Evolutionary conservation across 2,329 filamentous ascomycete species (phyloP).

Genomic region (Waltergamsia citrina): DNA sequence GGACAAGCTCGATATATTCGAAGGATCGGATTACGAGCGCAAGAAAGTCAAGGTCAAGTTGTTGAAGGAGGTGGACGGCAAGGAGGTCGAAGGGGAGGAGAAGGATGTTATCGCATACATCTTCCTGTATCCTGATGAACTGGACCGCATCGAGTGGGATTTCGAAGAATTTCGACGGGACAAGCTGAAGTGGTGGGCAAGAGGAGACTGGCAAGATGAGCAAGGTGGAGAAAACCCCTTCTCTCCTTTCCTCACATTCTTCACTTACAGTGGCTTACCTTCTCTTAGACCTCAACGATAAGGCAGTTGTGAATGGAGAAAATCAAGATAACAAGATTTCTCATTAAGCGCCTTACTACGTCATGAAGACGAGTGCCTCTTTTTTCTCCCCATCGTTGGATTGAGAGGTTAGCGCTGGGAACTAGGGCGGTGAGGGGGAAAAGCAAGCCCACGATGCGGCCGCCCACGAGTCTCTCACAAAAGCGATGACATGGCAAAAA

Average conservation of each 20-base stretch:
- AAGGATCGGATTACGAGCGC: slow-evolving; percentile 65
- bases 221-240: slow-evolving; percentile 18
- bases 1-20: slow-evolving; percentile 68
- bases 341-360: background rate
- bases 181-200: slow-evolving; percentile 51
- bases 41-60: slow-evolving; percentile 44
- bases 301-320: slow-evolving; percentile 3
- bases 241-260: too few relatives aligned
- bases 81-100: slow-evolving; percentile 30
- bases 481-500: too few relatives aligned
- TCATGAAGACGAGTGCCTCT: slow-evolving; percentile 3
- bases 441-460: too few relatives aligned
- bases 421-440: too few relatives aligned
- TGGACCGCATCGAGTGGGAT: slow-evolving; percentile 80
- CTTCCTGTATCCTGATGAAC: slow-evolving; percentile 34
- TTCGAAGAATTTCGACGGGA: slow-evolving; percentile 73
- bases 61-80: slow-evolving; percentile 27
- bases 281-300: slow-evolving; percentile 12
- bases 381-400: too few relatives aligned
- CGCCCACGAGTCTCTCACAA: too few relatives aligned
- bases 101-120: slow-evolving; percentile 56
- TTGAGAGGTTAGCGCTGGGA: too few relatives aligned
- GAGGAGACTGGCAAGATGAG: slow-evolving; percentile 35
- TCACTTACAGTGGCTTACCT: background rate
- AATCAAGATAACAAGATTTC: background rate